phyloP scores from a whole-genome alignment of 495 filamentous ascomycete species.

The Schizothecium vesticola region DNA sequence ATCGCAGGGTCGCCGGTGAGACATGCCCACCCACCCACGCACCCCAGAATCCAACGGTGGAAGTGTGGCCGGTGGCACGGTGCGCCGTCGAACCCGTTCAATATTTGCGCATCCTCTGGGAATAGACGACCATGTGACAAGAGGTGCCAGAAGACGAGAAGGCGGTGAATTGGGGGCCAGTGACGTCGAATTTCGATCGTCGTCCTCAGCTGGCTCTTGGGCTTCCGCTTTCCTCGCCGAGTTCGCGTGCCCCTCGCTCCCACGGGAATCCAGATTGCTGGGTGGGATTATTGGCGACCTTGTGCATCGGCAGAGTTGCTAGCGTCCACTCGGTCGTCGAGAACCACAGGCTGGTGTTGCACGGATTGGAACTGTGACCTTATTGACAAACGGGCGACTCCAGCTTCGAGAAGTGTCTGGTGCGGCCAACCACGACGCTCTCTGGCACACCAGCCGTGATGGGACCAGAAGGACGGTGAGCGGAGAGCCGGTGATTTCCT shows the following conservation, averaged over 20 bases:
- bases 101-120: neutral
- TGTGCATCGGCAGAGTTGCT: constrained; percentile 17
- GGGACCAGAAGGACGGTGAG: constrained; percentile 12
- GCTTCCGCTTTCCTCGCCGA: neutral
- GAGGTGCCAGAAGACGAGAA: neutral
- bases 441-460: constrained; percentile 9
- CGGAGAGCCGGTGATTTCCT: neutral
- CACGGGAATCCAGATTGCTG: constrained; percentile 18
- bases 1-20: constrained; percentile 2
- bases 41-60: neutral
- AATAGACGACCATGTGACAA: neutral
- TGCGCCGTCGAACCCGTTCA: neutral
- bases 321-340: constrained; percentile 1
- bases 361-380: constrained; percentile 4
- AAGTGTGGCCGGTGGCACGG: neutral
- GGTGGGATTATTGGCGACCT: constrained; percentile 22
- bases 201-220: neutral
- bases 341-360: constrained; percentile 13
- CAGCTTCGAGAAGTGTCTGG: constrained; percentile 15
- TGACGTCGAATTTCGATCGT: neutral
- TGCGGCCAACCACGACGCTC: constrained; percentile 5
- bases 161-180: neutral
- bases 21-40: neutral
- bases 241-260: neutral
- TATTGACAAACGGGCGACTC: constrained; percentile 2